Percentiles rank a stretch among this genome's conserved stretches.
phyloP scores from a whole-genome alignment of 768 basidiomycete genomes.

The Pleurotus tuber-regium region DNA sequence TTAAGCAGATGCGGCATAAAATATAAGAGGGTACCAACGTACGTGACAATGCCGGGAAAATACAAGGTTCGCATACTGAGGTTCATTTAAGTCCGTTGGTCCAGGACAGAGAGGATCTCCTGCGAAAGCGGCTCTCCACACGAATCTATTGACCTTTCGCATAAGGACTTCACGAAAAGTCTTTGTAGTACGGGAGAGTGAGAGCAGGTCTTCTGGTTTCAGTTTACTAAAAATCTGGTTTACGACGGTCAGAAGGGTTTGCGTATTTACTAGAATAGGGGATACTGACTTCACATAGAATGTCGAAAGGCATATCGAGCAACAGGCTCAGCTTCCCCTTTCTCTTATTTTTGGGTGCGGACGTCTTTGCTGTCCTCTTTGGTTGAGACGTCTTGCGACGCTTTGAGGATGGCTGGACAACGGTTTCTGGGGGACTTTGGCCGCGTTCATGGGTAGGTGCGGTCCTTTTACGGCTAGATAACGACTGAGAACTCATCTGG shows the following conservation, averaged over 20 bases:
- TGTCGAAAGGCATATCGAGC: neutral
- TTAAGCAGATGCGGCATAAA: too few relatives aligned
- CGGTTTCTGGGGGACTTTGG: too few relatives aligned
- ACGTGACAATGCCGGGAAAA: constrained; percentile 46
- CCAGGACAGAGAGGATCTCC: constrained; percentile 38
- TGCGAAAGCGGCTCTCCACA: constrained; percentile 35
- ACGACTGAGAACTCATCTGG: too few relatives aligned
- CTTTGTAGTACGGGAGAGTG: constrained; percentile 41
- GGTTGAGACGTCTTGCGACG: neutral
- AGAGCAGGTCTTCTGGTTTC: constrained; percentile 42
- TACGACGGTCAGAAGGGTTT: neutral
- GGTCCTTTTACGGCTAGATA: too few relatives aligned
- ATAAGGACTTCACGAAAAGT: constrained; percentile 39
- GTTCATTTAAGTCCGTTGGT: constrained; percentile 42
- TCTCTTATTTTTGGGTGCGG: neutral
- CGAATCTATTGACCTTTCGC: constrained; percentile 27
- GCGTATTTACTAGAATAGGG: neutral
- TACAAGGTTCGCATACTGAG: constrained; percentile 41
- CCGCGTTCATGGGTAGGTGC: too few relatives aligned
- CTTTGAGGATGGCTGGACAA: neutral
- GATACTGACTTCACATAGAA: neutral
- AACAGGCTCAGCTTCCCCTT: neutral
- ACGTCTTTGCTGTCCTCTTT: neutral
- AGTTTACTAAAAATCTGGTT: constrained; percentile 42
- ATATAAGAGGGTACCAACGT: neutral